phyloP scores from a whole-genome alignment of 805 yeast genomes.

The Candida vaughaniae region DNA sequence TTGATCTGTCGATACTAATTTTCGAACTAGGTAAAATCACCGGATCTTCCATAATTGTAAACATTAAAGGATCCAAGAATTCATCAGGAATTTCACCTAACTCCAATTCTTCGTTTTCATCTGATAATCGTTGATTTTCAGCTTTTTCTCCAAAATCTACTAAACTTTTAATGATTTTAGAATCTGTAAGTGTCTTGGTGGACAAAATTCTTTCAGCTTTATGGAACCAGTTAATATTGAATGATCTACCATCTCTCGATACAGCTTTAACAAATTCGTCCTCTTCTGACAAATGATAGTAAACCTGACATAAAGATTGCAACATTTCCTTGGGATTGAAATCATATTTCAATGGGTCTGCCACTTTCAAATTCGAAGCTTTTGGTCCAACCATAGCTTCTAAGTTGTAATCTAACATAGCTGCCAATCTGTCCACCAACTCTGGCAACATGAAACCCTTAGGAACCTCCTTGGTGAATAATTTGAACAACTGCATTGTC shows the following conservation, averaged over 20 bases:
- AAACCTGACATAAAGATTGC: slow-evolving; percentile 69
- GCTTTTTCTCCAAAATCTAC: slow-evolving; percentile 63
- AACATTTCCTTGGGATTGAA: slow-evolving; percentile 79
- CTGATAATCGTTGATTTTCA: slow-evolving; percentile 54
- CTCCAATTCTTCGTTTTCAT: slow-evolving; percentile 82
- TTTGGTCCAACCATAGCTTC: slow-evolving; percentile 94
- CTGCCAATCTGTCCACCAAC: slow-evolving; percentile 89
- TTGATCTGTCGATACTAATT: slow-evolving; percentile 82
- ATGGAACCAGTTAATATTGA: slow-evolving; percentile 59
- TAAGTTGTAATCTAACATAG: slow-evolving; percentile 92
- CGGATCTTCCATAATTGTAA: slow-evolving; percentile 92
- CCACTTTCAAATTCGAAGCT: slow-evolving; percentile 84
- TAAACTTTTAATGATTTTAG: slow-evolving; percentile 51
- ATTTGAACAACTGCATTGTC: slow-evolving; percentile 72
- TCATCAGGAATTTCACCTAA: slow-evolving; percentile 96
- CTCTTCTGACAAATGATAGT: slow-evolving; percentile 66
- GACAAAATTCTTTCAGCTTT: slow-evolving; percentile 70
- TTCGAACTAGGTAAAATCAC: slow-evolving; percentile 89
- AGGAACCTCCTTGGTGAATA: slow-evolving; percentile 86
- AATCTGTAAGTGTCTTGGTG: slow-evolving; percentile 48
- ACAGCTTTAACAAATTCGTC: slow-evolving; percentile 72
- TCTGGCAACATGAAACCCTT: slow-evolving; percentile 82
- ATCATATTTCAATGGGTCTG: slow-evolving; percentile 75
- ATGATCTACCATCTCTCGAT: slow-evolving; percentile 91
- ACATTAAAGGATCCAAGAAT: slow-evolving; percentile 95